Conservation (phyloP, 495 filamentous ascomycete species). For the Penicillium dipodomyicola region DNA sequence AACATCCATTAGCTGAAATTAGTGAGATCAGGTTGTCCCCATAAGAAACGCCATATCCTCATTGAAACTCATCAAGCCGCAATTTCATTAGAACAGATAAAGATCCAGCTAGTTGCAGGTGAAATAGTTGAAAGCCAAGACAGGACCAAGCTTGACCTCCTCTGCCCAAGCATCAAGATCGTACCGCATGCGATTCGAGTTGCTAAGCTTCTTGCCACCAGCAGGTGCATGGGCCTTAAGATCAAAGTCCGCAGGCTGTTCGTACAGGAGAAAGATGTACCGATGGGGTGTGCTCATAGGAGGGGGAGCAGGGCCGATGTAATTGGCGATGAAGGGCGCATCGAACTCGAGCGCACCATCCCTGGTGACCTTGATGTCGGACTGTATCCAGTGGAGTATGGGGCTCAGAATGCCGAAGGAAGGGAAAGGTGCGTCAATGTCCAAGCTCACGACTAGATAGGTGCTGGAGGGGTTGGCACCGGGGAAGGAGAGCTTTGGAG, state of each 20-base stretch:
- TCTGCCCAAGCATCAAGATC: slow-evolving; percentile 50
- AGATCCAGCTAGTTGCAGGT: slow-evolving; percentile 30
- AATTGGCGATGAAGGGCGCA: slow-evolving; percentile 43
- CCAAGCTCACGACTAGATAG: slow-evolving; percentile 50
- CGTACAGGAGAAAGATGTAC: slow-evolving; percentile 56
- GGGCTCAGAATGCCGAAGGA: slow-evolving; percentile 40
- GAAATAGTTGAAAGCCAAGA: slow-evolving; percentile 57
- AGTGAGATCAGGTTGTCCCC: not conserved
- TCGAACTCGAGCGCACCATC: slow-evolving; percentile 17
- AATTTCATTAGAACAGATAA: not conserved
- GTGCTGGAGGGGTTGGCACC: slow-evolving; percentile 22
- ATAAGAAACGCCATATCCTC: not conserved
- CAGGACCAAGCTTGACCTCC: slow-evolving; percentile 44
- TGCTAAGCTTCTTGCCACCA: slow-evolving; percentile 40
- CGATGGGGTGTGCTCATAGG: slow-evolving; percentile 51
- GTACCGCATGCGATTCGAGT: slow-evolving; percentile 47
- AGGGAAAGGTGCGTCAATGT: slow-evolving; percentile 55
- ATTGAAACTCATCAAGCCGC: not conserved
- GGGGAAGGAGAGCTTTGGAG: slow-evolving; percentile 30
- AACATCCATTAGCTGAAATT: not conserved
- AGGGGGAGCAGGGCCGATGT: slow-evolving; percentile 52
- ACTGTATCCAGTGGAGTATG: slow-evolving; percentile 52
- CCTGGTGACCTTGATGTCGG: slow-evolving; percentile 36
- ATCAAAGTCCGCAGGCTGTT: slow-evolving; percentile 52
- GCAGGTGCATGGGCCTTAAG: slow-evolving; percentile 43